Conservation (phyloP, 768 basidiomycete genomes). For the Mycena capillaripes region DNA sequence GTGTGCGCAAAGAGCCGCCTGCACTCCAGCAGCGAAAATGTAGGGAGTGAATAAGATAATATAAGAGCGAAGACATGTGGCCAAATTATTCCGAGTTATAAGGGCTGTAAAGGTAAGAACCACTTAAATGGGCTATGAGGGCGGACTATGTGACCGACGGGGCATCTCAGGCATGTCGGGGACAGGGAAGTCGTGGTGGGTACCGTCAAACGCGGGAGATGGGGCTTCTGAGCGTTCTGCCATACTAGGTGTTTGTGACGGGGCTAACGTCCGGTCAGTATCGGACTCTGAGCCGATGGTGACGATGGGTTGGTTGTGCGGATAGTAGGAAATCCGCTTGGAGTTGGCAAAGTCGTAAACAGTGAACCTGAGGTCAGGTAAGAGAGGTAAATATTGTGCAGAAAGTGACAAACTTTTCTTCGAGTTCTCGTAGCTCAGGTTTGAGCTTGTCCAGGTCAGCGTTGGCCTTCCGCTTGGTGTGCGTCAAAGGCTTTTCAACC, state of each 20-base stretch:
- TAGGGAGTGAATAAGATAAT: slow-evolving; percentile 27
- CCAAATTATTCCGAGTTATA: slow-evolving; percentile 28
- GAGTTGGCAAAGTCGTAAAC: slow-evolving; percentile 87
- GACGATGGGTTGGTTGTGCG: slow-evolving; percentile 78
- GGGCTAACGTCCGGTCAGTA: slow-evolving; percentile 58
- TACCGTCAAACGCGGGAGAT: slow-evolving; percentile 55
- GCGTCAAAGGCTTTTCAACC: slow-evolving; percentile 98
- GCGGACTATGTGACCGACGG: slow-evolving; percentile 27
- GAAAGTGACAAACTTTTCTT: slow-evolving; percentile 80
- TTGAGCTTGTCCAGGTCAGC: slow-evolving; percentile 89
- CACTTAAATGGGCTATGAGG: slow-evolving; percentile 11
- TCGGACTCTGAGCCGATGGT: slow-evolving; percentile 58
- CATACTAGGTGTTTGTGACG: slow-evolving; percentile 61
- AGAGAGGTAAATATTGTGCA: not conserved
- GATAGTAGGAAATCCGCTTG: slow-evolving; percentile 88
- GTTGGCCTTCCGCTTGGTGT: slow-evolving; percentile 91
- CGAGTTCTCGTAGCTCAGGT: slow-evolving; percentile 91
- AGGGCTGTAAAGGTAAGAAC: slow-evolving; percentile 23
- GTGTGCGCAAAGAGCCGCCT: slow-evolving; percentile 17
- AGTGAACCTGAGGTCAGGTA: slow-evolving; percentile 73
- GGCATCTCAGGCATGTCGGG: slow-evolving; percentile 32
- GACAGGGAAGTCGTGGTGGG: slow-evolving; percentile 43
- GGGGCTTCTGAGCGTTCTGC: slow-evolving; percentile 64
- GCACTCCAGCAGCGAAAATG: slow-evolving; percentile 25
- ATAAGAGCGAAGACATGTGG: slow-evolving; percentile 14